Base-by-base conservation (phyloP, 2,329 filamentous ascomycete species). In the Cyphellophora attinorum region DNA sequence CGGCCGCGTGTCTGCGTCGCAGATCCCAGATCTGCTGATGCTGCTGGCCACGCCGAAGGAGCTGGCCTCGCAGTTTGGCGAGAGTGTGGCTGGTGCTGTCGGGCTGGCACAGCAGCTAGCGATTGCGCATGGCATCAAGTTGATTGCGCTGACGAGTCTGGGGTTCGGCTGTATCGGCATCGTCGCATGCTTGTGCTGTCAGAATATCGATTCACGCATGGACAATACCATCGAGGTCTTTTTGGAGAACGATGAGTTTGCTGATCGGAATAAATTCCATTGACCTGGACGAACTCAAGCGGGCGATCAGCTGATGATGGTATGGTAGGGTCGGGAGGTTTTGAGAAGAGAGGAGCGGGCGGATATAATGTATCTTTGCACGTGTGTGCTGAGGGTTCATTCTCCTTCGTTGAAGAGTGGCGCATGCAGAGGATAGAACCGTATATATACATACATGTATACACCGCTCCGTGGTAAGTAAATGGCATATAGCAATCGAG, bases 121-220 rank as follows among this genome's bases (percentile, higher is more conserved):
- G 5, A n/a, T 25, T 15, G 35, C 38, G 19, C 14, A 34, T 12
- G 37, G 27, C 8, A 31, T 37, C 28, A 29, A 27, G 33, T 37
- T 33, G 16, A 25, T 39, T 5, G 37, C 40, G 13, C 47, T 52
- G 39, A 42, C 48, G 4, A 54, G 49, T 5, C 42, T 57, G 37
- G 51, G 49, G 2, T 56, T 57, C 33, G 53, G 52, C 5, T 49
- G 52, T 16, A 34, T 57, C 3, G 52, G 52, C 19, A 45, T 57
- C 27, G 40, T 46, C 6, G 51, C 52, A 11, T 53, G 50, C 35
- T 33, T 52, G 1, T 53, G 42, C 34, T 56, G 50, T 38, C 49
- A 53, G 27, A 50, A 57, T 31, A 46, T 56, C n/a, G 51, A 53
- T 19, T 36, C 42, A 6, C 56, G 55, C 40, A 56, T 57, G 53